Conservation (phyloP, 2,329 filamentous ascomycete species). For the Xenoacremonium recifei region DNA sequence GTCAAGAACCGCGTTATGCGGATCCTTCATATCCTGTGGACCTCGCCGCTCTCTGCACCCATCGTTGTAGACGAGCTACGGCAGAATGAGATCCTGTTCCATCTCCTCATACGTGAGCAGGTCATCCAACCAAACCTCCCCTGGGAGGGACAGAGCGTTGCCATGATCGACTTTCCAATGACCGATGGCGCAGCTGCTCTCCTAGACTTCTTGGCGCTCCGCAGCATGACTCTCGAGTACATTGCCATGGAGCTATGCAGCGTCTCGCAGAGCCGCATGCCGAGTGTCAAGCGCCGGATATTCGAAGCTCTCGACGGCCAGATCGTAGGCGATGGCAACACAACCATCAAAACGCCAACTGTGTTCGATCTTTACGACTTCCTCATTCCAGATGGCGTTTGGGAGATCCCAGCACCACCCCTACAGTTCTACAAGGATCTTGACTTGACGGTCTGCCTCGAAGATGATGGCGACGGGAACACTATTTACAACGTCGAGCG, state of each 20-base stretch:
- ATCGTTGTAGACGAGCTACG: slow-evolving; percentile 79
- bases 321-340: slow-evolving; percentile 63
- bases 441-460: slow-evolving; percentile 64
- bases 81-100: slow-evolving; percentile 75
- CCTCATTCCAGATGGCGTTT: slow-evolving; percentile 54
- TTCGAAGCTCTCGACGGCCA: slow-evolving; percentile 77
- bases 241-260: slow-evolving; percentile 80
- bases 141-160: slow-evolving; percentile 70
- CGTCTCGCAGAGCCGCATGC: slow-evolving; percentile 67
- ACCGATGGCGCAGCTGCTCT: slow-evolving; percentile 67
- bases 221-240: slow-evolving; percentile 80
- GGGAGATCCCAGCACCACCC: slow-evolving; percentile 49
- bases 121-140: slow-evolving; percentile 66
- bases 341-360: slow-evolving; percentile 66
- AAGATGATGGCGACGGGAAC: slow-evolving; percentile 56
- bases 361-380: slow-evolving; percentile 96
- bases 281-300: slow-evolving; percentile 67
- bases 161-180: slow-evolving; percentile 65
- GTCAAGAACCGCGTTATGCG: slow-evolving; percentile 68
- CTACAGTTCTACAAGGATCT: slow-evolving; percentile 63
- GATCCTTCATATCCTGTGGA: slow-evolving; percentile 80
- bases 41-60: slow-evolving; percentile 71
- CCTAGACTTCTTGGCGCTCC: slow-evolving; percentile 73
- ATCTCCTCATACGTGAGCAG: slow-evolving; percentile 68
- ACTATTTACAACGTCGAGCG: slow-evolving; percentile 67